A percentile compares a stretch with the other conserved stretches of the same genome.
Evolutionary conservation across 257 asterid species (phyloP).

Genomic region (Schizonepeta tenuifolia): DNA sequence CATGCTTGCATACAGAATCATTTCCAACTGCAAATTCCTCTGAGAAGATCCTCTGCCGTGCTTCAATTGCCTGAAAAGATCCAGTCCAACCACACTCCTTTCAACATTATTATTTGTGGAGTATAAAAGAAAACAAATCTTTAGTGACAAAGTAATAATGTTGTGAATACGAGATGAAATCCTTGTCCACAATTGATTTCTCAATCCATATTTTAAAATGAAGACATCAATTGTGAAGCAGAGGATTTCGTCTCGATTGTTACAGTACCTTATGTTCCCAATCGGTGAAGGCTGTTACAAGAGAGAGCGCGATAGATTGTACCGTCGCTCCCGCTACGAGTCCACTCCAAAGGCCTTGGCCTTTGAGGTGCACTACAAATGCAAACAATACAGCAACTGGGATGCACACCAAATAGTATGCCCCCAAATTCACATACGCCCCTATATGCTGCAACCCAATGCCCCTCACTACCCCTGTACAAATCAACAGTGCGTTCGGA

Average conservation of each 20-base stretch:
- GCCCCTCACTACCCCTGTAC: constrained; percentile 68
- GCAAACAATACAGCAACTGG: constrained; percentile 50
- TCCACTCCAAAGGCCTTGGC: constrained; percentile 64
- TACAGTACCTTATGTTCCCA: constrained; percentile 52
- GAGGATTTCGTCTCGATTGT: not conserved
- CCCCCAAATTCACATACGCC: constrained; percentile 58
- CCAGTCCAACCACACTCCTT: constrained; percentile 12
- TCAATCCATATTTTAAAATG: not conserved
- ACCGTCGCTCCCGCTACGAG: constrained; percentile 48
- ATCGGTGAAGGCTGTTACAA: constrained; percentile 43
- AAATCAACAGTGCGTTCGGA: not conserved
- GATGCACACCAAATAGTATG: constrained; percentile 51
- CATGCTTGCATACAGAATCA: constrained; percentile 26
- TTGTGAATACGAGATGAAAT: not conserved
- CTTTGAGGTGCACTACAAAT: constrained; percentile 49
- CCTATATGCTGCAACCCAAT: constrained; percentile 62
- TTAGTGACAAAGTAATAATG: not conserved
- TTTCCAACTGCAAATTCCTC: constrained; percentile 25
- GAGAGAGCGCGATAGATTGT: constrained; percentile 40
- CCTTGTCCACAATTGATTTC: not conserved
- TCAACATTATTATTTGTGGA: not conserved
- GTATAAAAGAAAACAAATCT: not conserved
- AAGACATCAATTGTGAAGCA: not conserved
- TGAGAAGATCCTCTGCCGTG: constrained; percentile 49
- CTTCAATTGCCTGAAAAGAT: constrained; percentile 48